Evolutionary conservation across 2,329 filamentous ascomycete species (phyloP).

Genomic region (Chaetomium sp.): DNA sequence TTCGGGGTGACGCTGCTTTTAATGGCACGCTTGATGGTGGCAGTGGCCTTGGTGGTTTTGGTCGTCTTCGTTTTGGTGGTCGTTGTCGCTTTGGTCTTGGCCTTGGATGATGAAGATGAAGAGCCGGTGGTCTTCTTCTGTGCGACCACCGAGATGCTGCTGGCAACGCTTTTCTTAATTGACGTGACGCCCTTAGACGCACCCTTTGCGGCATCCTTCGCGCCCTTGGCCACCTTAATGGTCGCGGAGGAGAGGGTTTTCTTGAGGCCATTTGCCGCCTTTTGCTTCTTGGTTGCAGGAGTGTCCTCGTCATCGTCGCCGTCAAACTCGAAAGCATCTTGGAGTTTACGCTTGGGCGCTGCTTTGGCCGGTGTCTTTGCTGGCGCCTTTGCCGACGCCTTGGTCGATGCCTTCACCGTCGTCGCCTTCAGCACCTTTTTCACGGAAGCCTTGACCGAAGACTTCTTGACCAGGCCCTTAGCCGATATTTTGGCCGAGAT

Average conservation of each 20-base stretch:
- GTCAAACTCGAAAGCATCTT: constrained; percentile 44
- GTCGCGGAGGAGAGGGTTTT: constrained; percentile 27
- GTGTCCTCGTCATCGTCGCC: constrained; percentile 26
- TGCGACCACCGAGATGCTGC: constrained; percentile 33
- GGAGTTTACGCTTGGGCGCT: constrained; percentile 50
- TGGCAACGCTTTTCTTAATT: constrained; percentile 36
- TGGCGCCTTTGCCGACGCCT: constrained; percentile 17
- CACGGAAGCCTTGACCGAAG: constrained; percentile 24
- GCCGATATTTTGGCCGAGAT: constrained; percentile 3
- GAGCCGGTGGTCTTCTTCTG: constrained; percentile 25
- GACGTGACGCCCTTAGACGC: constrained; percentile 24
- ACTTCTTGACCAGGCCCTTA: constrained; percentile 31
- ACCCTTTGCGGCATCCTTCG: constrained; percentile 32
- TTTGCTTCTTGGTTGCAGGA: constrained; percentile 38
- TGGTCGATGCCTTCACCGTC: constrained; percentile 23
- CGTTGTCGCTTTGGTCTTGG: constrained; percentile 9
- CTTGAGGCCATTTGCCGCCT: constrained; percentile 32
- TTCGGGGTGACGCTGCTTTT: neutral
- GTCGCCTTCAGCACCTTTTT: neutral
- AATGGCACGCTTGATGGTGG: neutral
- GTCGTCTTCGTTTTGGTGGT: neutral
- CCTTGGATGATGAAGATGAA: constrained; percentile 12
- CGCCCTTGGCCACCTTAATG: constrained; percentile 30
- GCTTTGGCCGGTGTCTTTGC: constrained; percentile 15
- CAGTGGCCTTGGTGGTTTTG: neutral